Base-by-base conservation (phyloP, 495 filamentous ascomycete genomes). In the Letharia columbiana region DNA sequence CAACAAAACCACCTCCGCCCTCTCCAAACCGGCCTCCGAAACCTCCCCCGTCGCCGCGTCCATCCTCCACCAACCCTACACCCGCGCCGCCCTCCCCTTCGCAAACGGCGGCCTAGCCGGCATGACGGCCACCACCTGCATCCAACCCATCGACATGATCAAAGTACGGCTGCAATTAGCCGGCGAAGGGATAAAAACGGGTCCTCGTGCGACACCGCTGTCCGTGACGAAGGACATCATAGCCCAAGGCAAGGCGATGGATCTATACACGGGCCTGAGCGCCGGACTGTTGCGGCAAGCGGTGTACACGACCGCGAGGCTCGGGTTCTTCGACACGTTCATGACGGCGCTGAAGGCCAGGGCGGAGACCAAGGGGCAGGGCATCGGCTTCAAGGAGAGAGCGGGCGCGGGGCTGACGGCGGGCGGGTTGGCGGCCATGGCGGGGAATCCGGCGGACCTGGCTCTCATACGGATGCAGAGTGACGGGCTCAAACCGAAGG, bases 131-230 rank as follows among this genome's bases (percentile, higher is more conserved):
- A 98, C 94, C 3, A 86, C 83, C 20, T 88, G 91, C 61, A 94
- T 98, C 73, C 94, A 98, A 73, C 94, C 94, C 52, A 87, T 98
- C 73, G 94, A 98, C 78, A 98, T 98, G 94, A 85, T 98, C 76
- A 98, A 98, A 76, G 94, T 98, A 68, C 91, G 94, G 61, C 84
- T 98, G 66, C 94, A 98, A 74, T 85, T 98, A 15, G 94, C 94
- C 10, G 93, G 93, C 68, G 92, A 97, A 73, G 94, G 95, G 58
- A 83, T 84, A 63, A 83, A 88, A 66, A 86, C 86, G 4, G 91
- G 91, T 4, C 88, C 91, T 17, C 88, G 87, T 61, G 88, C 95
- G 3, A 89, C 89, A 0, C 87, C 94, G 2, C 72, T 97, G 39
- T 37, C 86, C 11, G 84, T 98, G 63, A 89, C 92, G 20, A 83